phyloP scores from a whole-genome alignment of 164 flowering plant species.

The Magnolia officinalis region DNA sequence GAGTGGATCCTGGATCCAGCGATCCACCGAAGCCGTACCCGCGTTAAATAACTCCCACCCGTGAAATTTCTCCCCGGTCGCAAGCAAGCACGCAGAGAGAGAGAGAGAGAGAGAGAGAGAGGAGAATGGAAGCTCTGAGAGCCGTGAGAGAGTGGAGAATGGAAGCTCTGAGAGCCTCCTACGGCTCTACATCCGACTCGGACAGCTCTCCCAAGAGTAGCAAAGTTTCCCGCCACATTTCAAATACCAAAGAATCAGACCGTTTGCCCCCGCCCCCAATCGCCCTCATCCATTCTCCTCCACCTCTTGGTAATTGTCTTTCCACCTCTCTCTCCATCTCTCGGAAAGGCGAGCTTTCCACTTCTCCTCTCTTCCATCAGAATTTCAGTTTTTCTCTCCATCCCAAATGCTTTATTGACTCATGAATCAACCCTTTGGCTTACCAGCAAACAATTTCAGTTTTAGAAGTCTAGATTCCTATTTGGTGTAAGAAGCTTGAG shows the following conservation, averaged over 20 bases:
- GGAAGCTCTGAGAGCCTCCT: constrained; percentile 66
- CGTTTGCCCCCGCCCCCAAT: constrained; percentile 66
- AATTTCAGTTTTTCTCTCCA: not conserved
- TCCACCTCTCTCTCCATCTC: not conserved
- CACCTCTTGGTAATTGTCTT: constrained; percentile 27
- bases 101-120: not conserved
- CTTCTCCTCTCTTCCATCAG: not conserved
- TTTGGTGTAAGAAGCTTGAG: too few species aligned
- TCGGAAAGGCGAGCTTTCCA: not conserved
- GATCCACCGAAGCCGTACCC: too few species aligned
- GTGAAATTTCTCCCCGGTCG: too few species aligned
- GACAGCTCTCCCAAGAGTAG: constrained; percentile 26
- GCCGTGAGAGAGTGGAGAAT: constrained; percentile 20
- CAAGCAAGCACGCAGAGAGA: too few species aligned
- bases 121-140: too few species aligned
- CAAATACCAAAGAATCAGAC: not conserved
- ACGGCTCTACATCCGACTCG: constrained; percentile 48
- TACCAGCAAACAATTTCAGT: too few species aligned
- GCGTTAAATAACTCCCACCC: too few species aligned
- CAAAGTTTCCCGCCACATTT: not conserved
- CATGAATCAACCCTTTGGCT: too few species aligned
- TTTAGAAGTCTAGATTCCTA: not conserved
- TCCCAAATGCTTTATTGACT: too few species aligned
- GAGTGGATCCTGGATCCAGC: too few species aligned
- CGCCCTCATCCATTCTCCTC: constrained; percentile 43